A percentile compares a stretch with the other conserved stretches of the same genome.
Evolutionary conservation across 345 rosid genomes (phyloP).

Genomic region (Pelargonium nanum): DNA sequence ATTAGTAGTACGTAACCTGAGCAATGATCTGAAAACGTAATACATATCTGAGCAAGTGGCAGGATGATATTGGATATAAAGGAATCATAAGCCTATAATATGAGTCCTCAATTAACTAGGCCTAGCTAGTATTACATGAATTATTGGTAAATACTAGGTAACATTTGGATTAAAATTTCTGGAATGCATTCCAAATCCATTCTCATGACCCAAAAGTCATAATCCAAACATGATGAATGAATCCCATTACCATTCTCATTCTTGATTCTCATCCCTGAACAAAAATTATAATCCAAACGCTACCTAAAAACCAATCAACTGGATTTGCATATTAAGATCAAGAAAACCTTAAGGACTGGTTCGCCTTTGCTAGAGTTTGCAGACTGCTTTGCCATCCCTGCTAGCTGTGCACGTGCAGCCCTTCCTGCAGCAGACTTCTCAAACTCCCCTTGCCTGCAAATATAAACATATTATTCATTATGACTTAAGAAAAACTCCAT

Average conservation of each 20-base stretch:
- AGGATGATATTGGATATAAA: background rate
- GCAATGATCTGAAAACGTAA: conserved; percentile 3
- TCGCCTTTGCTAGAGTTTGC: conserved; percentile 58
- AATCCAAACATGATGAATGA: too few species aligned
- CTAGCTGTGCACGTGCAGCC: conserved; percentile 73
- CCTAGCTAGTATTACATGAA: background rate
- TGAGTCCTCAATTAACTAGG: background rate
- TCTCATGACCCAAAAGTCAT: too few species aligned
- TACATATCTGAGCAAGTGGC: background rate
- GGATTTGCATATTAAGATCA: background rate
- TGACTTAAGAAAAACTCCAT: conserved; percentile 1
- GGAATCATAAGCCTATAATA: background rate
- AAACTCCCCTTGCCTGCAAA: conserved; percentile 69
- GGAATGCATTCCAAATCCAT: too few species aligned
- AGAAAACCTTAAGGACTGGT: conserved; percentile 76
- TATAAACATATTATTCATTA: background rate
- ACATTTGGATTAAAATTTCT: too few species aligned
- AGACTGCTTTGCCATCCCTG: conserved; percentile 70
- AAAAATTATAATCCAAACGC: too few species aligned
- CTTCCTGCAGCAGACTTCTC: conserved; percentile 88
- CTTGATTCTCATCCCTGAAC: too few species aligned
- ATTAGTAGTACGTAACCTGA: background rate
- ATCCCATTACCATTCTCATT: too few species aligned
- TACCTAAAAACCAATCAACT: background rate
- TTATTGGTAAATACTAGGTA: background rate